Evolutionary conservation across 768 basidiomycete genomes (phyloP).

Genomic region (Amanita subjunquillea): DNA sequence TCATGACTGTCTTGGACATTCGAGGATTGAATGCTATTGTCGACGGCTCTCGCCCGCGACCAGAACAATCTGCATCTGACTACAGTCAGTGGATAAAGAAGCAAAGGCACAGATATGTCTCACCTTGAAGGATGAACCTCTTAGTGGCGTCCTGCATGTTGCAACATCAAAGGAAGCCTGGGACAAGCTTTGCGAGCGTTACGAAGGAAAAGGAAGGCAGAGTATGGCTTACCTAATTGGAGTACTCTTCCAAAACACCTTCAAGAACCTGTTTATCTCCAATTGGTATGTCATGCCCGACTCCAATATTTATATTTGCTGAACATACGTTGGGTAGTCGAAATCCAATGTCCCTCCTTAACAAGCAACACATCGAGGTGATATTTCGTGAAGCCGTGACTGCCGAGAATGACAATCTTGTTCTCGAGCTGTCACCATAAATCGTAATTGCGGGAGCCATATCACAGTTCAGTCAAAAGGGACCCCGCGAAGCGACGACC

Average conservation of each 20-base stretch:
- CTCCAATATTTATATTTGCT: background rate
- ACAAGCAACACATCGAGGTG: constrained; percentile 96
- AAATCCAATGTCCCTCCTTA: constrained; percentile 94
- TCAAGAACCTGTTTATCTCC: constrained; percentile 92
- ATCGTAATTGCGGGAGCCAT: too few species aligned
- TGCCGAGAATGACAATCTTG: too few species aligned
- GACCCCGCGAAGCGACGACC: too few species aligned
- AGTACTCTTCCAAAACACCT: constrained; percentile 7
- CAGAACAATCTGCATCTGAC: too few species aligned
- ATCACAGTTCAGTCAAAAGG: too few species aligned
- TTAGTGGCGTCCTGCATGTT: constrained; percentile 10
- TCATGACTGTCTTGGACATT: too few species aligned
- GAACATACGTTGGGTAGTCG: constrained; percentile 40
- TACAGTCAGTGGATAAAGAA: too few species aligned
- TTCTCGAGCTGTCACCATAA: too few species aligned
- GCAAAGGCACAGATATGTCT: constrained; percentile 9
- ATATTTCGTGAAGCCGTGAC: too few species aligned
- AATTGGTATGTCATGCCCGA: constrained; percentile 40
- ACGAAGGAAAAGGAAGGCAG: constrained; percentile 11
- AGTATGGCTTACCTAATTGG: constrained; percentile 8
- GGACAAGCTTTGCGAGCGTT: constrained; percentile 8
- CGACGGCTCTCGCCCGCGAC: too few species aligned
- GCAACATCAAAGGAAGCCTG: constrained; percentile 7
- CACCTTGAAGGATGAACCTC: constrained; percentile 11
- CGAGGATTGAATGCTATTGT: too few species aligned